Evolutionary conservation across 2,329 filamentous ascomycete species (phyloP).

Genomic region (Bipolaris victoriae): DNA sequence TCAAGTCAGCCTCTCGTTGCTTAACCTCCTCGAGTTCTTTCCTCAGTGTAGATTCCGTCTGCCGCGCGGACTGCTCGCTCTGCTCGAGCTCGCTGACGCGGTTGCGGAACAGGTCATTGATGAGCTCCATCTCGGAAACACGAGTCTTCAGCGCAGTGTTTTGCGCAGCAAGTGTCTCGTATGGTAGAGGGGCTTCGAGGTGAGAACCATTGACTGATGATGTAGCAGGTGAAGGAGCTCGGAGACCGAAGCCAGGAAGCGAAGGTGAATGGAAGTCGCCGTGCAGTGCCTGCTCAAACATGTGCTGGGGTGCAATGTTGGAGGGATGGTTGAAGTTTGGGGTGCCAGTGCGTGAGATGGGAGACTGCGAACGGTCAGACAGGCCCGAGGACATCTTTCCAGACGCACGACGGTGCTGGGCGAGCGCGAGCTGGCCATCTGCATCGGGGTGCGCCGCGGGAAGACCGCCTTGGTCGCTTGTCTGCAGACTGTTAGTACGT

Average conservation of each 20-base stretch:
- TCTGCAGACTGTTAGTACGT: slow-evolving; percentile 24
- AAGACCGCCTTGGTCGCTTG: slow-evolving; percentile 61
- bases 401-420: slow-evolving; percentile 68
- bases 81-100: slow-evolving; percentile 75
- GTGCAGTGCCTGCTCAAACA: slow-evolving; percentile 78
- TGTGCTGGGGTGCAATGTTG: slow-evolving; percentile 74
- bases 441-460: slow-evolving; percentile 61
- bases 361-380: slow-evolving; percentile 76
- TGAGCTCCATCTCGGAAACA: slow-evolving; percentile 92
- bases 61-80: slow-evolving; percentile 70
- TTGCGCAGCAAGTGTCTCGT: slow-evolving; percentile 77
- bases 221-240: slow-evolving; percentile 62
- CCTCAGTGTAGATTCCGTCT: slow-evolving; percentile 63
- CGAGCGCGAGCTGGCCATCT: slow-evolving; percentile 61
- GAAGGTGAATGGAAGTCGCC: slow-evolving; percentile 68
- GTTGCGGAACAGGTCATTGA: slow-evolving; percentile 75
- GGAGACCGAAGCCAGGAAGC: slow-evolving; percentile 51
- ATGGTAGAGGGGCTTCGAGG: slow-evolving; percentile 74
- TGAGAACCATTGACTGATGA: slow-evolving; percentile 66
- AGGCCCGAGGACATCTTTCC: slow-evolving; percentile 75
- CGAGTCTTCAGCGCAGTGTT: slow-evolving; percentile 93
- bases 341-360: slow-evolving; percentile 79
- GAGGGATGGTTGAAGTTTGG: slow-evolving; percentile 71
- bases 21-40: slow-evolving; percentile 75
- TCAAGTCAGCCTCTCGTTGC: slow-evolving; percentile 78